A percentile compares a stretch with the other conserved stretches of the same genome.
Conservation (phyloP, 2,329 filamentous ascomycete species). For the Stachybotrys chartarum region DNA sequence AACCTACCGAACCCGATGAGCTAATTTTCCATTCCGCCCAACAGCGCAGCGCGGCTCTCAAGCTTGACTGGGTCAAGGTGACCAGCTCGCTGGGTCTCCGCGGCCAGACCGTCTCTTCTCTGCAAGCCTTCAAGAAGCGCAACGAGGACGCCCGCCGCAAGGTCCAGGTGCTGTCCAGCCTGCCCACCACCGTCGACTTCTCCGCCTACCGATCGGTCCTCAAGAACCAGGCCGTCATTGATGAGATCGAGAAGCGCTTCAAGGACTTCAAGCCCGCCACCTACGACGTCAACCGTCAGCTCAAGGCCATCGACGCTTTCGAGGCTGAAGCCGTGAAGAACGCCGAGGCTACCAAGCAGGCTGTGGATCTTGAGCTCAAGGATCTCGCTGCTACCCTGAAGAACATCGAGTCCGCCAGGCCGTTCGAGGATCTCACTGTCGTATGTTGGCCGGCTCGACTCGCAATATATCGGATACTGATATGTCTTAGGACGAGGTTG, state of each 20-base stretch:
- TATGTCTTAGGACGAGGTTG: constrained; percentile 74
- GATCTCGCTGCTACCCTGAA: constrained; percentile 89
- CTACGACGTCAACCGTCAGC: constrained; percentile 87
- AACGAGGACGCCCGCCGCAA: constrained; percentile 98
- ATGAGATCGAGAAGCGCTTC: constrained; percentile 98
- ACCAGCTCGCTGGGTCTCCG: constrained; percentile 90
- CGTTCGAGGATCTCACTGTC: constrained; percentile 95
- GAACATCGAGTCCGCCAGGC: constrained; percentile 94
- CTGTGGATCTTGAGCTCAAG: constrained; percentile 90
- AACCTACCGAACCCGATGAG: constrained; percentile 28
- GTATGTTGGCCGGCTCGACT: constrained; percentile 50
- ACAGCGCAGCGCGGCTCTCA: constrained; percentile 95
- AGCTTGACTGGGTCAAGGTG: constrained; percentile 98
- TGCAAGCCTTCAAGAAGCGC: constrained; percentile 98
- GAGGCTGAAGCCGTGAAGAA: constrained; percentile 96
- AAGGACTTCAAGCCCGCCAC: constrained; percentile 82
- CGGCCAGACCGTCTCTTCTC: constrained; percentile 84
- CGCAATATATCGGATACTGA: constrained; percentile 14
- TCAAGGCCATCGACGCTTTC: constrained; percentile 97
- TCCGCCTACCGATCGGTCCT: constrained; percentile 81
- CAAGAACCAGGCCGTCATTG: constrained; percentile 92
- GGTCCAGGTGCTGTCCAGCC: constrained; percentile 75
- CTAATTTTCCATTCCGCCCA: constrained; percentile 40
- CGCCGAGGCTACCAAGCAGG: constrained; percentile 91
- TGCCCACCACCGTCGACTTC: constrained; percentile 86